Conservation (phyloP, 2,329 filamentous ascomycete species). For the Cercospora beticola region DNA sequence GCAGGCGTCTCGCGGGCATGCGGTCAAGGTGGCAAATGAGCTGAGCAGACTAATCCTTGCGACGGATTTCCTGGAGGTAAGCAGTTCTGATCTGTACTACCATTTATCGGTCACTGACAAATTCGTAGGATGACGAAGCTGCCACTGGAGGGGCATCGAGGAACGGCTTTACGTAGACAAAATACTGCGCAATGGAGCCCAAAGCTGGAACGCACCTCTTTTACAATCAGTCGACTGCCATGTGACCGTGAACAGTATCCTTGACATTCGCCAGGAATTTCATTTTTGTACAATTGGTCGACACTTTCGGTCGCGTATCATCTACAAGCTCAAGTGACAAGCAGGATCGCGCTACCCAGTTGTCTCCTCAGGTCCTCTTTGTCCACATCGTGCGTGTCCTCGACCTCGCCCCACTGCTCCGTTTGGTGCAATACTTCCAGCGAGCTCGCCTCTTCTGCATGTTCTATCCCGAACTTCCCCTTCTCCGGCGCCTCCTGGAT, state of each 20-base stretch:
- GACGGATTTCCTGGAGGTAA: constrained; percentile 82
- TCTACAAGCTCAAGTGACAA: constrained; percentile 54
- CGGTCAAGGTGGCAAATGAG: constrained; percentile 76
- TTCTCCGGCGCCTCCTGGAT: constrained; percentile 45
- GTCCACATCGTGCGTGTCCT: constrained; percentile 96
- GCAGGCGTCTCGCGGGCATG: constrained; percentile 55
- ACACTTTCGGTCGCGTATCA: not conserved
- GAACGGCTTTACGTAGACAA: constrained; percentile 21
- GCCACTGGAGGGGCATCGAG: constrained; percentile 9
- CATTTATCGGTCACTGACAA: not conserved
- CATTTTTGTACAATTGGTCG: not conserved
- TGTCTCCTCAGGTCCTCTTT: constrained; percentile 86
- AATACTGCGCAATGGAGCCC: not conserved
- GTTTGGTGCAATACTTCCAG: constrained; percentile 91
- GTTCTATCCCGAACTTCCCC: constrained; percentile 71
- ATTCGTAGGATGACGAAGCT: constrained; percentile 19
- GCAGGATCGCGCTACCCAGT: constrained; percentile 78
- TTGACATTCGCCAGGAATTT: not conserved
- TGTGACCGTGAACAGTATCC: not conserved
- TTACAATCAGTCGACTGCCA: not conserved
- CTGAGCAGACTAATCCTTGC: constrained; percentile 80
- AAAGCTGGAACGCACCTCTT: not conserved
- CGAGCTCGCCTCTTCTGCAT: constrained; percentile 74
- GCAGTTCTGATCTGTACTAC: constrained; percentile 33
- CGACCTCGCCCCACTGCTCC: constrained; percentile 89